Base-by-base conservation (phyloP, 345 rosid genomes). In the Iberis pinnata region DNA sequence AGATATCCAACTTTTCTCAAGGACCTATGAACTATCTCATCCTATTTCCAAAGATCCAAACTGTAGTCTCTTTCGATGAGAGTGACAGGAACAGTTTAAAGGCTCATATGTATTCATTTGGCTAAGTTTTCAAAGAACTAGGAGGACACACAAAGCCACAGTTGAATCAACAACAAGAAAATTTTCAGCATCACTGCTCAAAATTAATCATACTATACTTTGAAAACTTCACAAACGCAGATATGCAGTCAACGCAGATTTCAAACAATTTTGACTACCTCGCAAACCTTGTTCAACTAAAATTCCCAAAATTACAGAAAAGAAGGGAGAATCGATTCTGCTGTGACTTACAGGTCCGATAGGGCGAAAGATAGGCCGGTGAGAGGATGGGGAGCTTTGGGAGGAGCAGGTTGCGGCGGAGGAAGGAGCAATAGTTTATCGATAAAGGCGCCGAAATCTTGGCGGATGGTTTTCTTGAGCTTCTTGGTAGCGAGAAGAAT, bases 361-460 rank as follows among this genome's bases (percentile, higher is more conserved):
- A 83, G 80, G 36, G 97, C 85, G 63, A 92, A 88, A 11, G 78
- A 53, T 73, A 92, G 90, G 27, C 71, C 82, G 24, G 94, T 80
- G 70, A 92, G 95, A 18, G 97, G 97, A 43, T 92, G 98, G 19
- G 88, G 95, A 27, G 98, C 98, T 60, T 88, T 92, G 48, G 95
- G 98, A 61, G 98, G 98, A 54, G 95, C 80, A 17, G 97, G 98
- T 56, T 69, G 98, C 14, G 98, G 98, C 17, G 98, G 98, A 50
- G 98, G 98, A 32, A 85, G 85, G 0, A 92, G 75, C 50, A 80
- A 72, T 39, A 92, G 80, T 79, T 70, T 85, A 59, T 73, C 76
- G 50, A 92, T 53, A 44, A 92, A 88, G 20, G 98, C 98, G 22
- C 98, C 98, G 50, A 85, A 92, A 74, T 92, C 98, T 51, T 79